Percentiles rank a stretch among this genome's conserved stretches.
These are phyloP conservation scores for Eutypa lata DNA, from an alignment of 2,329 filamentous ascomycete genomes.

Conservation along the genomic window DNA sequence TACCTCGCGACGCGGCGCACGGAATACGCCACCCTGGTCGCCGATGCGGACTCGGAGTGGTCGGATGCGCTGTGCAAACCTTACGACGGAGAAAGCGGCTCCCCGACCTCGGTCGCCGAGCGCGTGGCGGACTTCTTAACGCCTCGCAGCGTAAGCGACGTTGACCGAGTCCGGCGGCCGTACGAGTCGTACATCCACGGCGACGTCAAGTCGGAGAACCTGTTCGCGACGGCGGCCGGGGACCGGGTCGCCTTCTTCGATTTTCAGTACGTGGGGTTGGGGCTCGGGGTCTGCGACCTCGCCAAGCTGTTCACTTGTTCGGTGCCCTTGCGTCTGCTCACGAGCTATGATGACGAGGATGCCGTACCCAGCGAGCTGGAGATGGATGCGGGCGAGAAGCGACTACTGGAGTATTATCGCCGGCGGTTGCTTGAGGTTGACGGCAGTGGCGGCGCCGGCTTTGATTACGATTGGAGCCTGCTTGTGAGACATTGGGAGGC, in stretches of 20 bases:
- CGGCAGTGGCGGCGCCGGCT: conserved; percentile 11
- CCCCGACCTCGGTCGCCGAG: conserved; percentile 47
- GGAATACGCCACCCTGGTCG: conserved; percentile 50
- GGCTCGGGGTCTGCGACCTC: conserved; percentile 62
- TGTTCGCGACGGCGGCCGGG: conserved; percentile 53
- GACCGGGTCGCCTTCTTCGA: conserved; percentile 61
- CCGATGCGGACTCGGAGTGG: conserved; percentile 54
- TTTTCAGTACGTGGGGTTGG: conserved; percentile 66
- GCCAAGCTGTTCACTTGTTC: conserved; percentile 68
- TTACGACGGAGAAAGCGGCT: conserved; percentile 10
- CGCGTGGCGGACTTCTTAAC: conserved; percentile 49
- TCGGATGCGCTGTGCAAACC: conserved; percentile 43
- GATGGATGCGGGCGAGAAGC: conserved; percentile 49
- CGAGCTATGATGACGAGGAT: conserved; percentile 13
- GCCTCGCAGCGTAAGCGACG: conserved; percentile 37
- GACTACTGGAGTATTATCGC: conserved; percentile 50
- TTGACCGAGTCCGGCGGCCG: background rate
- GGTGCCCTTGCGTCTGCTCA: conserved; percentile 53
- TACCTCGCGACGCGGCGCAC: conserved; percentile 61
- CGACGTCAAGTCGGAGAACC: conserved; percentile 67
- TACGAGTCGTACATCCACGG: conserved; percentile 62
- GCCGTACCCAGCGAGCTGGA: conserved; percentile 38
- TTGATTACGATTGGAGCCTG: conserved; percentile 49
- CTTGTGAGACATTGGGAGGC: conserved; percentile 63
- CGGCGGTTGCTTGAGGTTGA: conserved; percentile 28